Evolutionary conservation across 2,329 filamentous ascomycete species (phyloP), one percentile per base, ranked within the genome.

Genomic region (Fusarium pseudonygamai): DNA sequence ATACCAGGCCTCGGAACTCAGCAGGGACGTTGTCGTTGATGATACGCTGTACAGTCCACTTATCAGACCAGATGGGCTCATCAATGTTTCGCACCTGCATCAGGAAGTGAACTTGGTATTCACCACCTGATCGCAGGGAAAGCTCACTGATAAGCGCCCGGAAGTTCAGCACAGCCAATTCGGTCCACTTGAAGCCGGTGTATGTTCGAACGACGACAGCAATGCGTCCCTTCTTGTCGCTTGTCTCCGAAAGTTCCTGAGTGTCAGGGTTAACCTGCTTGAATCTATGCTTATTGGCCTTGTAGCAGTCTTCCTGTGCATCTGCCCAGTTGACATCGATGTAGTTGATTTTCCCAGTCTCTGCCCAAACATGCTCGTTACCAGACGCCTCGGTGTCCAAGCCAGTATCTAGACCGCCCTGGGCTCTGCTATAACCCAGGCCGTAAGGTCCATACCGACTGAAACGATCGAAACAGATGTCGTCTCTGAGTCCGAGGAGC

Each of bases 401-500:
- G n/a, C 90, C 90, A 61, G 95, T 90, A 32, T 89, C 90, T 1
- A 89, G 82, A 28, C 95, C 95, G 20, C 95, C 95, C 71, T 90
- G 88, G 62, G 90, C 88, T 67, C 88, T 87, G 76, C 88, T 90
- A 81, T 97, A 97, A n/a, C 95, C 95, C 45, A 95, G 85, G 0
- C 95, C 95, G 78, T 97, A 97, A 0, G 94, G 92, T 0, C 94
- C 95, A 42, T 96, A 89, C 52, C 95, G 89, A 24, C 94, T 93
- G 79, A 94, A 97, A 11, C 95, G 89, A 78, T 97, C 95, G 79
- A 97, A 97, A 82, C 95, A 97, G 20, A 97, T 85, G 76, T 96
- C 92, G 69, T 94, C 88, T 28, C 91, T 86, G 45, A 97, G 82
- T 1, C 93, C 94, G 9, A 97, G 83, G 50, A 94, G 80, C 20